phyloP scores from a whole-genome alignment of 1,284 basidiomycete species.

The Cutaneotrichosporon dermatis region DNA sequence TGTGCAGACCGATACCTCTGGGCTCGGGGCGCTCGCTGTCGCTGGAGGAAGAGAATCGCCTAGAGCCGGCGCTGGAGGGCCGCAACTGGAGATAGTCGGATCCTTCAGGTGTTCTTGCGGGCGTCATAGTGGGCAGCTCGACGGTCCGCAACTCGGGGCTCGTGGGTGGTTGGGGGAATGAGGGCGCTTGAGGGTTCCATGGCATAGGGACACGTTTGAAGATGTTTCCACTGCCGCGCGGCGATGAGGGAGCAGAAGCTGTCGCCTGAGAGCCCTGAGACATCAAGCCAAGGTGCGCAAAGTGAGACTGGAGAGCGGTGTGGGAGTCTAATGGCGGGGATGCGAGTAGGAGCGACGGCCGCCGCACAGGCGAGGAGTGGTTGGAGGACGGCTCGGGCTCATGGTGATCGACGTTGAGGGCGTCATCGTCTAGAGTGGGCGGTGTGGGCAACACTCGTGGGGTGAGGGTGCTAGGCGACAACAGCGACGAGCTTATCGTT shows the following conservation, averaged over 20 bases:
- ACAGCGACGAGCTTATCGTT: constrained; percentile 9
- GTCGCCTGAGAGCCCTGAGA: constrained; percentile 8
- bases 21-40: not conserved
- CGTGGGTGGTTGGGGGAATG: constrained; percentile 18
- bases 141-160: constrained; percentile 36
- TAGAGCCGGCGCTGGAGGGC: not conserved
- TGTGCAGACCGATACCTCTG: not conserved
- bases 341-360: constrained; percentile 1
- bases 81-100: not conserved
- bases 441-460: not conserved
- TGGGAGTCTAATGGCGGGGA: not conserved
- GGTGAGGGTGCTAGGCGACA: constrained; percentile 6
- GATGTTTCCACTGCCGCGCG: not conserved
- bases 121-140: constrained; percentile 32
- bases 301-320: constrained; percentile 1
- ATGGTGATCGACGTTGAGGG: not conserved
- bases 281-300: constrained; percentile 5
- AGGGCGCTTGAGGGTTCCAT: constrained; percentile 20
- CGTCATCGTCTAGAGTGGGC: not conserved
- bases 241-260: constrained; percentile 18
- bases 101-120: constrained; percentile 7
- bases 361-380: constrained; percentile 17
- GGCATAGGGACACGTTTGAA: constrained; percentile 13
- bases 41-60: not conserved
- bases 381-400: constrained; percentile 14